A percentile compares a stretch with the other conserved stretches of the same genome.
Evolutionary conservation across 257 asterid genomes (phyloP).

Genomic region (Striga asiatica): DNA sequence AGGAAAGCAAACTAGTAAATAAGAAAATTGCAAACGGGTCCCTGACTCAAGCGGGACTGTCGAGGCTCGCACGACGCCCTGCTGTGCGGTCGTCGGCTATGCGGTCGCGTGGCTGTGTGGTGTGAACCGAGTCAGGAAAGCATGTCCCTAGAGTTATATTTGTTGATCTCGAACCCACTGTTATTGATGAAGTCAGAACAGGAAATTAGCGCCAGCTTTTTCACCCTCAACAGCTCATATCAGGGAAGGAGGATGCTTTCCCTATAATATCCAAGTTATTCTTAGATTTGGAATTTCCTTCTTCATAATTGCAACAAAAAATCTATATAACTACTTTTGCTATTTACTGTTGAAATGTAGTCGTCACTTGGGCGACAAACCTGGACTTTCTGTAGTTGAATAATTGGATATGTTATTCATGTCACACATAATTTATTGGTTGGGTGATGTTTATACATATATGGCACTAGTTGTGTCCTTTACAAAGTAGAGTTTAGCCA

Average conservation of each 20-base stretch:
- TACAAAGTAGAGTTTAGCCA: too few relatives aligned
- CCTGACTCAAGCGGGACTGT: too few relatives aligned
- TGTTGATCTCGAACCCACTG: slow-evolving; percentile 42
- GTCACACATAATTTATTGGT: neutral
- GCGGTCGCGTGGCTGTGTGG: too few relatives aligned
- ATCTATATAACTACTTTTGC: neutral
- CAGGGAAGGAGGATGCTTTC: slow-evolving; percentile 46
- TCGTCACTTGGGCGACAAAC: neutral
- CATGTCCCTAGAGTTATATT: slow-evolving; percentile 41
- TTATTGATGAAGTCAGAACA: slow-evolving; percentile 36
- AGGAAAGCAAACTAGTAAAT: too few relatives aligned
- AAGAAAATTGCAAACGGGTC: too few relatives aligned
- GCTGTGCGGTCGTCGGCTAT: too few relatives aligned
- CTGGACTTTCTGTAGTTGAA: neutral
- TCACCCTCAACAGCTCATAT: slow-evolving; percentile 45
- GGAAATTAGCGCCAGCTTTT: slow-evolving; percentile 41
- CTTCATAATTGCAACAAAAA: neutral
- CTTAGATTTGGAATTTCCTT: neutral
- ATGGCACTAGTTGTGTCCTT: neutral
- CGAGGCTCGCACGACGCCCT: too few relatives aligned
- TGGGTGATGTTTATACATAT: neutral
- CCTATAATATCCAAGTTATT: slow-evolving; percentile 11
- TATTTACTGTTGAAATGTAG: neutral
- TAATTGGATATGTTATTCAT: neutral
- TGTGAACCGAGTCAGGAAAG: slow-evolving; percentile 40